Conservation (phyloP, 179 eudicot genomes). For the Beta lomatogona region DNA sequence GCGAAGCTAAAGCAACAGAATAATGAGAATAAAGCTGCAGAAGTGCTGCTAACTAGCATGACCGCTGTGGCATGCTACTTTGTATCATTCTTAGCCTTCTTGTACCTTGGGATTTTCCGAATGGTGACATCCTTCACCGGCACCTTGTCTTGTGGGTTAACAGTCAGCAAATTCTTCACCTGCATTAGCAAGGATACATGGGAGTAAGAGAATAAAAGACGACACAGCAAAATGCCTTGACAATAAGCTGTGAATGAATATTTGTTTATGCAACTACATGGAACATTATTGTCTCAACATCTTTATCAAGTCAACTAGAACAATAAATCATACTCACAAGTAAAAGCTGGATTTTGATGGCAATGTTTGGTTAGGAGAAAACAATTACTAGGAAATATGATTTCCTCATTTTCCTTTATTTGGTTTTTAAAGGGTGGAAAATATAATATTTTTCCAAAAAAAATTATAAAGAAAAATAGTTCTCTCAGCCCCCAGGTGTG, state of each 20-base stretch:
- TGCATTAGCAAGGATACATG: slow-evolving; percentile 27
- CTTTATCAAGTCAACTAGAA: neutral
- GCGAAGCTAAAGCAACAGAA: neutral
- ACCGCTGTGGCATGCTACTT: neutral
- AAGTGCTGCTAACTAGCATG: neutral
- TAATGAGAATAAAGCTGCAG: neutral
- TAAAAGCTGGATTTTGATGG: neutral
- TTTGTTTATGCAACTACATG: neutral
- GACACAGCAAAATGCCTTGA: slow-evolving; percentile 12
- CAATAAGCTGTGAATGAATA: neutral
- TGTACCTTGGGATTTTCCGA: slow-evolving; percentile 90
- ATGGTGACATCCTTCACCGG: slow-evolving; percentile 92
- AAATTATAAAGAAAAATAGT: no score
- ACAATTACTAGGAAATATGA: no score
- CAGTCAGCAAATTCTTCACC: slow-evolving; percentile 86
- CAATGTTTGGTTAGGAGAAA: no score
- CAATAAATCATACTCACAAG: neutral
- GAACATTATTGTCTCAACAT: neutral
- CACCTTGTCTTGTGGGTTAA: slow-evolving; percentile 71
- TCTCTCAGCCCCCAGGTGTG: no score
- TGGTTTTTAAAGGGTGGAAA: no score
- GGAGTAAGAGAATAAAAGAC: neutral
- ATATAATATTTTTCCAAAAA: no score
- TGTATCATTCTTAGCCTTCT: neutral
- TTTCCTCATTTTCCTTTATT: no score